phyloP scores from a whole-genome alignment of 495 filamentous ascomycete genomes.

The Tuber melanosporum region DNA sequence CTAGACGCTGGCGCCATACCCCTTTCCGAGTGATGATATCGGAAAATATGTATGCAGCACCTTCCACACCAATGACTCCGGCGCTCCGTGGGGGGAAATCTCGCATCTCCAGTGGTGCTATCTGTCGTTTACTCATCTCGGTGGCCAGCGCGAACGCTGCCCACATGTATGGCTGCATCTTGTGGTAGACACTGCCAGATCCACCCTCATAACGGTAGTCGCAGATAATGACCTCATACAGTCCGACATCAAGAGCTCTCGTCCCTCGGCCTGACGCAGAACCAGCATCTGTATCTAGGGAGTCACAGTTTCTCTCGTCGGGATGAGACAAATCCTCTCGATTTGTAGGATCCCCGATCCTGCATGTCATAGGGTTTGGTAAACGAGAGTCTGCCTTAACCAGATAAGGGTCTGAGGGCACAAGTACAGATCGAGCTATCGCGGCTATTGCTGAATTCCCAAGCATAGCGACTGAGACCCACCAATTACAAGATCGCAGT shows the following conservation, averaged over 20 bases:
- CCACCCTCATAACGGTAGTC: neutral
- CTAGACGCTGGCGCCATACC: conserved; percentile 13
- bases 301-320: neutral
- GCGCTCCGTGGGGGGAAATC: neutral
- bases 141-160: neutral
- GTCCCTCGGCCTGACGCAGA: too few species aligned
- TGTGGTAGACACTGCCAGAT: neutral
- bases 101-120: conserved; percentile 4
- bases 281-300: too few species aligned
- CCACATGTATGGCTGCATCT: neutral
- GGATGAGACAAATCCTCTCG: neutral
- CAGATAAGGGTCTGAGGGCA: neutral
- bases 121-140: conserved; percentile 9
- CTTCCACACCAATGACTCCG: too few species aligned
- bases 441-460: conserved; percentile 9
- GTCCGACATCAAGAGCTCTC: neutral
- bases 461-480: conserved; percentile 8
- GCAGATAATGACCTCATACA: neutral
- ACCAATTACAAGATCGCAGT: conserved; percentile 8
- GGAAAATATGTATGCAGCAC: conserved; percentile 9
- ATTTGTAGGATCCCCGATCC: neutral
- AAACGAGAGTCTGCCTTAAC: neutral
- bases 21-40: conserved; percentile 5
- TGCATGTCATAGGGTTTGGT: neutral
- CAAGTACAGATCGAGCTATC: neutral